Base-by-base conservation (phyloP, 345 rosid species). In the Camelina sativa region DNA sequence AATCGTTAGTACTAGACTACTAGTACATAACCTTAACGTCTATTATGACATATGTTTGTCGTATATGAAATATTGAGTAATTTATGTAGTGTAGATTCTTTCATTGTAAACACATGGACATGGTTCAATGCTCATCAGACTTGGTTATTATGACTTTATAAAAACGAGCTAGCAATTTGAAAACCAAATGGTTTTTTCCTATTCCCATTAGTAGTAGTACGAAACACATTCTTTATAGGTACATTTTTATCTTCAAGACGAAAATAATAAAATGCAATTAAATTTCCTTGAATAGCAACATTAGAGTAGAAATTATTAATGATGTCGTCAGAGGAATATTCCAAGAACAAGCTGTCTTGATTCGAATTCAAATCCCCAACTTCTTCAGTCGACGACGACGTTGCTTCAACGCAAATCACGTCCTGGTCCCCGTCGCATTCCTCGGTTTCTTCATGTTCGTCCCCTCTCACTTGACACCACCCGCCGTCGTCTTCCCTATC, bases 381-480 rank as follows among this genome's bases (percentile, higher is more conserved):
- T 62, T 5, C 64, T 43, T 34, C 65, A 41, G 51, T 58, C 59
- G 63, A 63, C 43, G 80, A 62, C 28, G 79, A 61, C 54, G 50
- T 7, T 4, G 67, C 79, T 40, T 79, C 77, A 20, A 9, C 76
- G 60, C 62, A 9, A 12, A 40, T 68, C 54, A 48, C 63, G 13
- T 63, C 64, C n/a, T 55, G 78, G 1, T 51, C 79, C 11, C 62
- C 74, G 60, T 52, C 68, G 62, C 47, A 19, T 60, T 48, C 46
- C 72, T 63, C 62, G 17, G 48, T 23, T 65, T 84, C 85, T 22
- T 44, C 82, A 13, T 15, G 32, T 30, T 7, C 79, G 54, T 61
- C 79, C 65, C 84, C 76, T 83, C 97, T 86, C 43, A 93, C 87
- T 51, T 88, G 81, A 61, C 85, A 67, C 98, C 98, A 91, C 60